A percentile compares a stretch with the other conserved stretches of the same genome.
These are phyloP conservation scores for Yamadazyma paraphyllophila DNA, from an alignment of 805 yeast species.

Conservation along the genomic window DNA sequence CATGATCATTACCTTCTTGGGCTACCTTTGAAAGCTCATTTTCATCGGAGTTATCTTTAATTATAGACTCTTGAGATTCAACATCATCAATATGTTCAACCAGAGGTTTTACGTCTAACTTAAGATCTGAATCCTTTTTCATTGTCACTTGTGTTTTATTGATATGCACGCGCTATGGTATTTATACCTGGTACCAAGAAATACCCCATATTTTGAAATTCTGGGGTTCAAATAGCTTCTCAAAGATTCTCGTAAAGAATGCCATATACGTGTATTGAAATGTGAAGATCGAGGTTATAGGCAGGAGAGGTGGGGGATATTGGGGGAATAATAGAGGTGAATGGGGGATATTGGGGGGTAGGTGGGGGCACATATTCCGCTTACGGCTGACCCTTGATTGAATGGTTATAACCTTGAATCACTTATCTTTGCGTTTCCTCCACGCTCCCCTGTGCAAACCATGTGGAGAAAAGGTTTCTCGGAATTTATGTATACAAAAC, in stretches of 20 bases:
- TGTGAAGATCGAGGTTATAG: background rate
- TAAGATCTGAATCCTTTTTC: background rate
- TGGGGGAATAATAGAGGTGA: background rate
- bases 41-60: background rate
- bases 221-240: background rate
- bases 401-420: too few relatives aligned
- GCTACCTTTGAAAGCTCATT: constrained; percentile 13
- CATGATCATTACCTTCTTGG: constrained; percentile 17
- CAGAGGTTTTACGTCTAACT: background rate
- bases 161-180: background rate
- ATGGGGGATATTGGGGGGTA: background rate
- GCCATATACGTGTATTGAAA: background rate
- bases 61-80: background rate
- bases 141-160: background rate
- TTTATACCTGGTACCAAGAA: background rate
- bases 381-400: too few relatives aligned
- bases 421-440: too few relatives aligned
- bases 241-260: background rate
- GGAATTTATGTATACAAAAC: too few relatives aligned
- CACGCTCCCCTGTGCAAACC: too few relatives aligned
- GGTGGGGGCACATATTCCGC: too few relatives aligned
- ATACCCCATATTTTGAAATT: background rate
- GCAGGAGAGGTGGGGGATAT: background rate
- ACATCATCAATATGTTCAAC: background rate
- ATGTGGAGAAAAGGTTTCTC: too few relatives aligned